Conservation (phyloP, 2,329 filamentous ascomycete genomes). For the Colletotrichum tofieldiae region DNA sequence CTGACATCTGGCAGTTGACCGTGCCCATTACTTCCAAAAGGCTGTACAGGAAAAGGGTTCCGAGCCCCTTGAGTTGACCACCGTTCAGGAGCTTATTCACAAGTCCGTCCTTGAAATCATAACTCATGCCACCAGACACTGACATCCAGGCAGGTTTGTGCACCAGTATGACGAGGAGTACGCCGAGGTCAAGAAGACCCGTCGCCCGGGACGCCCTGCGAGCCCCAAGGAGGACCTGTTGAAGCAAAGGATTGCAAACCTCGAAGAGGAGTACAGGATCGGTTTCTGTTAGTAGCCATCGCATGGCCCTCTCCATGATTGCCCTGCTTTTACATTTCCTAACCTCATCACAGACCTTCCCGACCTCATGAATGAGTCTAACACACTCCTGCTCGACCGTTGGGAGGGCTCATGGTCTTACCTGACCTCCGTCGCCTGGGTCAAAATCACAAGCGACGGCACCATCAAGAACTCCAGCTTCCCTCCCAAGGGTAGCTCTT, state of each 20-base stretch:
- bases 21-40: slow-evolving; percentile 77
- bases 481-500: slow-evolving; percentile 70
- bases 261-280: slow-evolving; percentile 85
- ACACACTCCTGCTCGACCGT: slow-evolving; percentile 74
- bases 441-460: slow-evolving; percentile 79
- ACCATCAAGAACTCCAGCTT: slow-evolving; percentile 80
- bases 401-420: slow-evolving; percentile 92
- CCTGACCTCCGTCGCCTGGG: slow-evolving; percentile 82
- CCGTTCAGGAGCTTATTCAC: slow-evolving; percentile 74
- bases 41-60: slow-evolving; percentile 68
- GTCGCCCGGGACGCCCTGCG: slow-evolving; percentile 85
- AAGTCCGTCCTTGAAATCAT: slow-evolving; percentile 61
- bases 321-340: background rate
- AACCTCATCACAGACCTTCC: slow-evolving; percentile 65
- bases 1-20: slow-evolving; percentile 50
- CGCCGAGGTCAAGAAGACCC: slow-evolving; percentile 74
- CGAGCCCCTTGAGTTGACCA: slow-evolving; percentile 66
- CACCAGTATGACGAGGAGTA: slow-evolving; percentile 82
- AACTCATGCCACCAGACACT: slow-evolving; percentile 27
- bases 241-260: slow-evolving; percentile 77
- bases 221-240: slow-evolving; percentile 84
- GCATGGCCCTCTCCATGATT: background rate
- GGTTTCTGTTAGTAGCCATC: slow-evolving; percentile 78
- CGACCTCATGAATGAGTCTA: slow-evolving; percentile 79
- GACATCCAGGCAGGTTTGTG: slow-evolving; percentile 68